These are phyloP conservation scores for Boletus fagicola DNA, from an alignment of 768 basidiomycete genomes.

Conservation along the genomic window DNA sequence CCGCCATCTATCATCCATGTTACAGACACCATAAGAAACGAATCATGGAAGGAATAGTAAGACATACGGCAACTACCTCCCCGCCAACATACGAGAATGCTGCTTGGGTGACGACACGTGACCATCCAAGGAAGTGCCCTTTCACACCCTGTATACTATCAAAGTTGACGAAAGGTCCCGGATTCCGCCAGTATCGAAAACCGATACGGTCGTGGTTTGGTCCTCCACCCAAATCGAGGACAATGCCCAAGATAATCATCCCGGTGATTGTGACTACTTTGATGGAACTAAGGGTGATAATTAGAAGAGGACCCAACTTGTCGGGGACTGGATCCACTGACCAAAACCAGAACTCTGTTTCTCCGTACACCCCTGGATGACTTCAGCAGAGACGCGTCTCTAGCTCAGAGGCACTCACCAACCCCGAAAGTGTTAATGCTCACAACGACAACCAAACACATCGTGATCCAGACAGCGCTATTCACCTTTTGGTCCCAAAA, in stretches of 20 bases:
- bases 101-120: constrained; percentile 52
- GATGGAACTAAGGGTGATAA: constrained; percentile 38
- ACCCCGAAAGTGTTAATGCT: constrained; percentile 40
- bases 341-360: constrained; percentile 47
- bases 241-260: constrained; percentile 42
- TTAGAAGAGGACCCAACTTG: neutral
- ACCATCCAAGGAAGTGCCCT: constrained; percentile 49
- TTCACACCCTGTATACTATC: constrained; percentile 37
- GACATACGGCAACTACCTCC: constrained; percentile 41
- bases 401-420: constrained; percentile 17
- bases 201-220: constrained; percentile 49
- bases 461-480: constrained; percentile 49
- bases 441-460: constrained; percentile 48
- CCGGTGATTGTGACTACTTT: constrained; percentile 48
- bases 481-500: constrained; percentile 41
- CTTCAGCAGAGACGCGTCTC: neutral
- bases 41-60: neutral
- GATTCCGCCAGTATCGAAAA: constrained; percentile 46
- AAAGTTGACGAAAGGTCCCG: constrained; percentile 53
- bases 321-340: neutral
- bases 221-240: constrained; percentile 52
- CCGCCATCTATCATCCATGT: constrained; percentile 31
- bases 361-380: constrained; percentile 36
- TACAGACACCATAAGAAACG: neutral
- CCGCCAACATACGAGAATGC: constrained; percentile 58